Base-by-base conservation (phyloP, 441 rosid species). In the Monsonia emarginata region DNA sequence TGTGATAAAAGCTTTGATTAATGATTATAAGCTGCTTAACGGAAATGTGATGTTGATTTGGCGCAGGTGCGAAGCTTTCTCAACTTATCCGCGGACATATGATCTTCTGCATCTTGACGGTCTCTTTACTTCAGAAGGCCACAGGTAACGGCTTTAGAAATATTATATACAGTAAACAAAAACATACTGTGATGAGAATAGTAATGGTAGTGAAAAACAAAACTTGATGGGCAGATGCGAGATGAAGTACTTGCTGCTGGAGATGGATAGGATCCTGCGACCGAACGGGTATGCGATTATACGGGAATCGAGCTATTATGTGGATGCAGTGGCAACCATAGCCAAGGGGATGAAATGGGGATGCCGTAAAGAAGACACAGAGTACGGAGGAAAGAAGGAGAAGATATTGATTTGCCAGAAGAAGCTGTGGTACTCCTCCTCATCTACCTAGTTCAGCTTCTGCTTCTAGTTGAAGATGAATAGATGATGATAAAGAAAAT, bases 71-170 rank as follows among this genome's bases (percentile, higher is more conserved):
- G 98, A 94, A 73, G 95, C 96, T 38, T 90, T 94, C 79, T 94
- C 98, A 6, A 90, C 98, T 0, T 94, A 94, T 77, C 97, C 98
- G 66, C 83, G 98, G 63, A 90, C 97, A 8, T 94, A 94, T 61
- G 97, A 94, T 76, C 89, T 94, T 58, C 95, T 90, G 62, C 98
- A 94, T 78, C 85, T 94, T 13, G 96, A 89, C 71, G 93, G 95
- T 27, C 82, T 90, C 58, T 87, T 90, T 63, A 94, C 93, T 44
- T 78, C 88, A 11, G 98, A 93, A 75, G 87, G 87, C 81, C 95
- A 93, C 70, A 84, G 97, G 97, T 90, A 78, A 75, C 63, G 62
- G 9, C 5, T 2, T 46, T n/a, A 1, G 54, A 34, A 34, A 10
- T 34, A 34, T 34, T 10, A 32, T 32, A 31, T 31, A 3, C 0